Conservation (phyloP, 192 early-diverging fungal species). For the Paraglomus occultum region DNA sequence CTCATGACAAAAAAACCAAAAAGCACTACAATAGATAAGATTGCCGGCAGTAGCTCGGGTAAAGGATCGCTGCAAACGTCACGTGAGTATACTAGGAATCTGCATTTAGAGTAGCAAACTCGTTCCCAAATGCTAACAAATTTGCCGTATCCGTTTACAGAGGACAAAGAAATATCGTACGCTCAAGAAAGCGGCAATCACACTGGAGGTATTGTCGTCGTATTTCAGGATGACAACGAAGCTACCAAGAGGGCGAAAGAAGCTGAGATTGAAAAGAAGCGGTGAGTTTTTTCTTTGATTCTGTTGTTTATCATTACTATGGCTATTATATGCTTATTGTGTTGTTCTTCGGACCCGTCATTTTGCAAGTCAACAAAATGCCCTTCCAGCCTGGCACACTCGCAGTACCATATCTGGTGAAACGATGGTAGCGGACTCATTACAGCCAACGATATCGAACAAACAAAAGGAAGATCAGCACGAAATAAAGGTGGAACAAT, state of each 20-base stretch:
- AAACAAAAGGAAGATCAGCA: constrained; percentile 40
- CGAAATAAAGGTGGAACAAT: constrained; percentile 38
- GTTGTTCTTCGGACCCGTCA: too few species aligned
- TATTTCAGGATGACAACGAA: constrained; percentile 69
- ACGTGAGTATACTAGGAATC: neutral
- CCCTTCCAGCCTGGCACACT: constrained; percentile 76
- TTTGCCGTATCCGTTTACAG: constrained; percentile 18
- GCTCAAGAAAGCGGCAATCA: constrained; percentile 63
- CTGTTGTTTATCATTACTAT: neutral
- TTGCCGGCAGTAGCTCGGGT: neutral
- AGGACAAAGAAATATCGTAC: constrained; percentile 60
- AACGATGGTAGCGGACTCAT: constrained; percentile 37
- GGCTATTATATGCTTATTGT: too few species aligned
- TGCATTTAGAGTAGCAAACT: neutral
- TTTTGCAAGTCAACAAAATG: constrained; percentile 59
- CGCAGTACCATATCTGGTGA: constrained; percentile 69
- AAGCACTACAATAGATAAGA: constrained; percentile 15
- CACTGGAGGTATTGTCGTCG: constrained; percentile 67
- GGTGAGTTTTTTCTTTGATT: constrained; percentile 26
- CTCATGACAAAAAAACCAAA: constrained; percentile 5
- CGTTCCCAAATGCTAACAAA: neutral
- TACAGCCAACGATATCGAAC: constrained; percentile 34
- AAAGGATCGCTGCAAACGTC: neutral
- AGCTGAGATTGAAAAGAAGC: constrained; percentile 62
- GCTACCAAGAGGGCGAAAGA: constrained; percentile 64